These are phyloP conservation scores for Phytophthora ramorum DNA, from an alignment of 352 stramenopile genomes.

Conservation along the genomic window DNA sequence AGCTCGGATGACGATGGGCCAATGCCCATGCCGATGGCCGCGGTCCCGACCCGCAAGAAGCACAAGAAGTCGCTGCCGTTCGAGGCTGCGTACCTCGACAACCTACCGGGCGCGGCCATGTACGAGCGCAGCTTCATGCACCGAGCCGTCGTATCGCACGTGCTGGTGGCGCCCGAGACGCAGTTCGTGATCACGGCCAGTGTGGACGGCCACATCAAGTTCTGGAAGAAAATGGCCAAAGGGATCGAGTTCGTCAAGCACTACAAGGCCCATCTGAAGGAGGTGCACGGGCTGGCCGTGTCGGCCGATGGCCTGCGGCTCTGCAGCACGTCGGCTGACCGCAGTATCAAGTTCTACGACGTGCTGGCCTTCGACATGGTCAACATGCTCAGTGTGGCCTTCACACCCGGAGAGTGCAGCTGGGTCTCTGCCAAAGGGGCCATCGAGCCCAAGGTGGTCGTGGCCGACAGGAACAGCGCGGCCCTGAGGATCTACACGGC, in stretches of 20 bases:
- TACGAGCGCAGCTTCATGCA: constrained; percentile 99
- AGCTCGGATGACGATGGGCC: constrained; percentile 59
- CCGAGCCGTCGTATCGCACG: constrained; percentile 94
- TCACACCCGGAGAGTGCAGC: constrained; percentile 70
- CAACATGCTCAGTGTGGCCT: constrained; percentile 94
- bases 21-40: constrained; percentile 62
- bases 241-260: constrained; percentile 99
- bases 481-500: constrained; percentile 90
- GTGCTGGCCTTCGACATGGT: constrained; percentile 98
- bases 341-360: constrained; percentile 99
- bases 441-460: constrained; percentile 75
- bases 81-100: constrained; percentile 77
- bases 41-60: constrained; percentile 54
- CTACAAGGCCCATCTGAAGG: constrained; percentile 96
- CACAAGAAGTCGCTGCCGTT: constrained; percentile 52
- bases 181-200: constrained; percentile 97
- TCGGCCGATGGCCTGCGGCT: constrained; percentile 86
- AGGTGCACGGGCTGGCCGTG: constrained; percentile 88
- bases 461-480: constrained; percentile 69
- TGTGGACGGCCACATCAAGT: constrained; percentile 98
- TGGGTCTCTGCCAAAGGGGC: constrained; percentile 74
- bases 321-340: constrained; percentile 89
- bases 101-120: constrained; percentile 90
- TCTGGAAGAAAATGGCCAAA: constrained; percentile 98
- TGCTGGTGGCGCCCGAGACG: constrained; percentile 89